Evolutionary conservation across 495 filamentous ascomycete species (phyloP).

Genomic region (Penicillium cinerascens): DNA sequence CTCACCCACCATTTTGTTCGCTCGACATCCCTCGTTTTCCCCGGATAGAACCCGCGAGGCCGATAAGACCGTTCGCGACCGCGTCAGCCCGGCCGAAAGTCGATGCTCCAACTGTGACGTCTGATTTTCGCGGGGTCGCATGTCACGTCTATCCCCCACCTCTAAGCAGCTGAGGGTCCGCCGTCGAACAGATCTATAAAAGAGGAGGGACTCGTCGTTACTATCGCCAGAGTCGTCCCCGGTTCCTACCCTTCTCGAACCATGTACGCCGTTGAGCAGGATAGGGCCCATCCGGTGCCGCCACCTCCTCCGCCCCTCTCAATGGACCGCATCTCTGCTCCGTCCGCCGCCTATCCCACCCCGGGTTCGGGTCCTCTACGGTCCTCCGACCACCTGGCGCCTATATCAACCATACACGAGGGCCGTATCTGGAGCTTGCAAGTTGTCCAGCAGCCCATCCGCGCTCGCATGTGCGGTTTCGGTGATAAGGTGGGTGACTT

Average conservation of each 20-base stretch:
- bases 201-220: slow-evolving; percentile 11
- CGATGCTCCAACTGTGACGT: slow-evolving; percentile 36
- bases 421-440: slow-evolving; percentile 62
- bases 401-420: slow-evolving; percentile 40
- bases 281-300: slow-evolving; percentile 40
- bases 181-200: slow-evolving; percentile 14
- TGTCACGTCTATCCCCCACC: slow-evolving; percentile 16
- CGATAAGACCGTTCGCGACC: slow-evolving; percentile 9
- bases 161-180: slow-evolving; percentile 5
- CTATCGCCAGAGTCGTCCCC: slow-evolving; percentile 15
- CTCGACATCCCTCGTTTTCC: not conserved
- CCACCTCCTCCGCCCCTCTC: slow-evolving; percentile 41
- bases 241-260: slow-evolving; percentile 27
- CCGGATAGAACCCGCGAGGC: not conserved
- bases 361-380: slow-evolving; percentile 33
- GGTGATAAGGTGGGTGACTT: slow-evolving; percentile 77
- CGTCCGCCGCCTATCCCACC: slow-evolving; percentile 40
- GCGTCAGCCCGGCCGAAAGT: slow-evolving; percentile 17
- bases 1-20: not conserved
- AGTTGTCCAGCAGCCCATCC: slow-evolving; percentile 87
- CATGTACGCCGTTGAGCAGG: slow-evolving; percentile 46
- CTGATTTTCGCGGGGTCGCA: slow-evolving; percentile 29
- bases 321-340: slow-evolving; percentile 47
- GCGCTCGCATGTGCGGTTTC: slow-evolving; percentile 98
- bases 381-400: slow-evolving; percentile 35